phyloP scores from a whole-genome alignment of 1,284 basidiomycete genomes.

The Ceratobasidium sp. region DNA sequence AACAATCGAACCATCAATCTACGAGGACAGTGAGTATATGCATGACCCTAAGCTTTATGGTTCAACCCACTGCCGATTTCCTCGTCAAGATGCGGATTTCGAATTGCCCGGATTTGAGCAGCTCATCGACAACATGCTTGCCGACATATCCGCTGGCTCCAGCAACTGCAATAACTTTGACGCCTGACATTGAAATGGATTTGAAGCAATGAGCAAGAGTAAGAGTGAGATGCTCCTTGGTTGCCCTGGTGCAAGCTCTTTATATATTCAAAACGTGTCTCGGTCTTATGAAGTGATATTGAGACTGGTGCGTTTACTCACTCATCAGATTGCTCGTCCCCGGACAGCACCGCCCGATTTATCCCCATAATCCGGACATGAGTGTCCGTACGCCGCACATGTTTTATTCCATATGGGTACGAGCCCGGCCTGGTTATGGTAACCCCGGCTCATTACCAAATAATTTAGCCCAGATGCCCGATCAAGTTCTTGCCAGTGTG shows the following conservation, averaged over 20 bases:
- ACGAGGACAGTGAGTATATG: not conserved
- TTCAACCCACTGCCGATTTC: conserved; percentile 16
- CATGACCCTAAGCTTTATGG: not conserved
- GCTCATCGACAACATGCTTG: conserved; percentile 22
- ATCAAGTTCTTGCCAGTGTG: too few species aligned
- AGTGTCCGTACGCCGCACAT: too few species aligned
- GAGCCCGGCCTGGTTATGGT: too few species aligned
- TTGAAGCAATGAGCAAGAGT: not conserved
- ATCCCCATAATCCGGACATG: too few species aligned
- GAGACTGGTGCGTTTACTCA: too few species aligned
- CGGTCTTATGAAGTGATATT: not conserved
- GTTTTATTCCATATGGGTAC: too few species aligned
- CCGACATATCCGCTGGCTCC: conserved; percentile 38
- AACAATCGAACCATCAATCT: conserved; percentile 21
- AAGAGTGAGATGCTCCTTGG: too few species aligned
- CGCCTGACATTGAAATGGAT: conserved; percentile 20
- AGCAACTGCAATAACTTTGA: conserved; percentile 36
- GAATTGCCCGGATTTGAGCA: conserved; percentile 17
- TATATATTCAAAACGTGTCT: not conserved
- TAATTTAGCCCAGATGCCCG: too few species aligned
- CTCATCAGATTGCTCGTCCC: too few species aligned
- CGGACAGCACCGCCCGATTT: too few species aligned
- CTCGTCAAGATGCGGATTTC: conserved; percentile 33
- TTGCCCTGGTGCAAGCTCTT: not conserved
- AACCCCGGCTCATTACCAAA: too few species aligned